These are phyloP conservation scores for Candida montana DNA, from an alignment of 805 yeast genomes.

Conservation along the genomic window DNA sequence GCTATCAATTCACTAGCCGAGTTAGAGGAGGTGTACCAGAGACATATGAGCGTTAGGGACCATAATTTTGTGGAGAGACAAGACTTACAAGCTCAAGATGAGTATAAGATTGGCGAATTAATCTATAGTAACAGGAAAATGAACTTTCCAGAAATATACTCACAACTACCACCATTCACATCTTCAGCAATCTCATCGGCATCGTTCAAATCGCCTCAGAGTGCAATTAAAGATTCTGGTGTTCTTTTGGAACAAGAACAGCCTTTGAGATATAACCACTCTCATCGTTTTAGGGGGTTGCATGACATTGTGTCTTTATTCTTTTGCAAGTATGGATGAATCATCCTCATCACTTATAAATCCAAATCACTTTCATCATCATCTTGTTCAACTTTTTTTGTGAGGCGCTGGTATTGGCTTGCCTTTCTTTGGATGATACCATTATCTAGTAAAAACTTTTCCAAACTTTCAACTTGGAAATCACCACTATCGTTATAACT, in stretches of 20 bases:
- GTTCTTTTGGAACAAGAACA: neutral
- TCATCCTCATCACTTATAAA: constrained; percentile 9
- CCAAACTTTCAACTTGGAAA: constrained; percentile 45
- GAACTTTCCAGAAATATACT: constrained; percentile 1
- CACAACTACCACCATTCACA: neutral
- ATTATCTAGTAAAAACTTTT: constrained; percentile 31
- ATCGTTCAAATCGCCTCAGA: neutral
- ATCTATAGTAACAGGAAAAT: constrained; percentile 9
- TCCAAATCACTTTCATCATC: constrained; percentile 37
- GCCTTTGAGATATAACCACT: neutral
- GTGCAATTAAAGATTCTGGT: too few species aligned
- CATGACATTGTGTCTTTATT: constrained; percentile 1
- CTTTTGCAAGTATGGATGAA: constrained; percentile 1
- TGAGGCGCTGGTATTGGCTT: constrained; percentile 23
- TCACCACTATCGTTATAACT: constrained; percentile 38
- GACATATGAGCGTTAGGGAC: neutral
- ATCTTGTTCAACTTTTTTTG: constrained; percentile 11
- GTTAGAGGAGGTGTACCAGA: too few species aligned
- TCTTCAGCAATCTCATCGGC: neutral
- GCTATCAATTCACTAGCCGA: too few species aligned
- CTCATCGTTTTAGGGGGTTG: neutral
- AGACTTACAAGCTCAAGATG: neutral
- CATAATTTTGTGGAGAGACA: too few species aligned
- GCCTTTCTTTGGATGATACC: constrained; percentile 33
- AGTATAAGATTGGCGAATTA: constrained; percentile 8